A percentile compares a stretch with the other conserved stretches of the same genome.
Evolutionary conservation across 2,329 filamentous ascomycete species (phyloP).

Genomic region (Epichloe aotearoae): DNA sequence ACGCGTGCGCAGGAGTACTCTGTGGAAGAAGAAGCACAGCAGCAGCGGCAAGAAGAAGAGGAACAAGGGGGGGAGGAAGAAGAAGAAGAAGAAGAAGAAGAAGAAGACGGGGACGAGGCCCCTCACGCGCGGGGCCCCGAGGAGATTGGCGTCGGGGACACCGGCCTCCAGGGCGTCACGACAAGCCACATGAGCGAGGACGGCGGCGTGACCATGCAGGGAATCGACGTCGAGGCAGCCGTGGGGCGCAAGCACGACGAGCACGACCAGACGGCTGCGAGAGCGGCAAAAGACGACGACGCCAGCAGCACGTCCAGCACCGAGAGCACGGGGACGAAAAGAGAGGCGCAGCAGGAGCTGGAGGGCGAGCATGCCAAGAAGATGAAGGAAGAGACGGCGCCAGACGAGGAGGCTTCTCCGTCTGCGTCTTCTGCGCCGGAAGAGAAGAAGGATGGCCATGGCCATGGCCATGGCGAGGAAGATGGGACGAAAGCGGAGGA

Average conservation of each 20-base stretch:
- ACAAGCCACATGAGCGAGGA: conserved; percentile 26
- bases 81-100: conserved; percentile 33
- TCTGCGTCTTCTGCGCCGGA: neutral
- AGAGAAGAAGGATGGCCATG: neutral
- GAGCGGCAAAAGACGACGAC: conserved; percentile 14
- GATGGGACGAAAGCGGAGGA: neutral
- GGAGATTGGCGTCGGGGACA: conserved; percentile 74
- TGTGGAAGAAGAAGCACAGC: conserved; percentile 3
- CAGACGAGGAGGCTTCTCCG: neutral
- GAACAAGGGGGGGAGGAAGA: neutral
- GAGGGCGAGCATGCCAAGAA: conserved; percentile 32
- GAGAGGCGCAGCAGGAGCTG: conserved; percentile 38
- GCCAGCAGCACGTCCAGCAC: conserved; percentile 13
- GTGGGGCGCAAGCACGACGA: conserved; percentile 37
- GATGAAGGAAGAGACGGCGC: conserved; percentile 30
- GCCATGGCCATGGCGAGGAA: neutral
- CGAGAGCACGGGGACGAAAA: conserved; percentile 34
- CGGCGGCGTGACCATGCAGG: conserved; percentile 34
- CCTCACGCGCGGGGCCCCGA: conserved; percentile 78
- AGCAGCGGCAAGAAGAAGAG: neutral
- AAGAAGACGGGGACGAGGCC: conserved; percentile 47
- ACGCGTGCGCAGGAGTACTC: conserved; percentile 25
- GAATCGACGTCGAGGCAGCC: conserved; percentile 47
- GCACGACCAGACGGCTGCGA: conserved; percentile 11
- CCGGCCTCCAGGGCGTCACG: conserved; percentile 53